Evolutionary conservation across 78 protist species (phyloP), one percentile per base, ranked within the genome.

Genomic region (Tieghemostelium lacteum): DNA sequence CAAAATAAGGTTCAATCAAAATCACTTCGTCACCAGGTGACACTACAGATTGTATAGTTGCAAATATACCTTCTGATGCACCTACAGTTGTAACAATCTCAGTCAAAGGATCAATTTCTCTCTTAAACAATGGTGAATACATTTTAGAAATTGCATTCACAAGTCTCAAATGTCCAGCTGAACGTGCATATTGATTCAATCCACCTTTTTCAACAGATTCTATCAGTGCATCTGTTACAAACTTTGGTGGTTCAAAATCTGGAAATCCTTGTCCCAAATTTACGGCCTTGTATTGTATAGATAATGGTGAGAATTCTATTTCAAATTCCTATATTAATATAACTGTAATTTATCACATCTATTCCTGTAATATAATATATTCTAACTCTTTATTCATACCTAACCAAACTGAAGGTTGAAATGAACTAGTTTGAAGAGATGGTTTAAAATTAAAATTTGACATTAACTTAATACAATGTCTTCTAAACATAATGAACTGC

Each of bases 1-100:
- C 97, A 77, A 85, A 97, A 58, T 73, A 95, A 17, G 98, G 98
- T 64, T 97, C 97, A 19, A 97, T 77, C n/a, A 87, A 16, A 14
- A 97, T 50, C 54, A 96, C 97, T 57, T 97, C 98, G 17, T 97
- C 98, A 10, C 97, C 98, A 16, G 83, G 86, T 2, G 61, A 29
- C 6, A 96, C 74, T 10, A 92, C 42, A 0, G 97, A 66, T 57
- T 78, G 78, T 4, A 94, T 64, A 10, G 96, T 29, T 6, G 73
- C 75, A 40, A 65, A 87, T 29, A 87, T 16, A 19, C 66, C 94
- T 57, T 85, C 94, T 6, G 96, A 74, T 16, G 96, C 96, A 45
- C 96, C 96, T 2, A 83, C 76, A 5, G 69, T 60, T 17, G 64
- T 69, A 37, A 77, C 34, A n/a, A 95, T 40, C 52, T 95, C 91